Percentiles rank a stretch among this genome's conserved stretches.
phyloP scores from a whole-genome alignment of 805 yeast genomes.

The Jamesozyma hellenica region DNA sequence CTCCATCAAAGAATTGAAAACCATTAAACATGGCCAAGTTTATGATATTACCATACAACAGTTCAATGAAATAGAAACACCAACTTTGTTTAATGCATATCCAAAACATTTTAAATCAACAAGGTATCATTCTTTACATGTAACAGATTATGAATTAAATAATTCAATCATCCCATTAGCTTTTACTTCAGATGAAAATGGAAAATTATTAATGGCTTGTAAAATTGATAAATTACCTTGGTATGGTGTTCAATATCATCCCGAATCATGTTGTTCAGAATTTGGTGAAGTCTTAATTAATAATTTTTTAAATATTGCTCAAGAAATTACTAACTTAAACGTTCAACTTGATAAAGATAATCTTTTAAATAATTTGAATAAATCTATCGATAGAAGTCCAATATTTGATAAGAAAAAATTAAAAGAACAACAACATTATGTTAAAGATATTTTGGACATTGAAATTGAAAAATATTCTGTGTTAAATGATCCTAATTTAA shows the following conservation, averaged over 20 bases:
- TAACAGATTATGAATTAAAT: conserved; percentile 13
- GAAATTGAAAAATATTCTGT: conserved; percentile 7
- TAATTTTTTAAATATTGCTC: conserved; percentile 40
- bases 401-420: conserved; percentile 8
- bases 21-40: conserved; percentile 80
- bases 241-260: conserved; percentile 95
- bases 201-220: conserved; percentile 67
- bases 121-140: conserved; percentile 80
- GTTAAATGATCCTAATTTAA: conserved; percentile 15
- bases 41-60: conserved; percentile 42
- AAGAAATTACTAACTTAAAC: not conserved
- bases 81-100: conserved; percentile 32
- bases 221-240: conserved; percentile 53
- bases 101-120: conserved; percentile 52
- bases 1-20: conserved; percentile 39
- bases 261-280: conserved; percentile 83
- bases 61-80: not conserved
- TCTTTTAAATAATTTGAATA: conserved; percentile 6
- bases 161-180: conserved; percentile 49
- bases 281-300: conserved; percentile 48
- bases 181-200: conserved; percentile 37
- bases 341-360: not conserved
- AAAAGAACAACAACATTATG: too few relatives aligned
- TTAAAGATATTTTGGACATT: not conserved
- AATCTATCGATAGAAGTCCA: conserved; percentile 22